Evolutionary conservation across 306 rosid species (phyloP), one percentile per base, ranked within the genome.

Genomic region (Cucurbita argyrosperma): DNA sequence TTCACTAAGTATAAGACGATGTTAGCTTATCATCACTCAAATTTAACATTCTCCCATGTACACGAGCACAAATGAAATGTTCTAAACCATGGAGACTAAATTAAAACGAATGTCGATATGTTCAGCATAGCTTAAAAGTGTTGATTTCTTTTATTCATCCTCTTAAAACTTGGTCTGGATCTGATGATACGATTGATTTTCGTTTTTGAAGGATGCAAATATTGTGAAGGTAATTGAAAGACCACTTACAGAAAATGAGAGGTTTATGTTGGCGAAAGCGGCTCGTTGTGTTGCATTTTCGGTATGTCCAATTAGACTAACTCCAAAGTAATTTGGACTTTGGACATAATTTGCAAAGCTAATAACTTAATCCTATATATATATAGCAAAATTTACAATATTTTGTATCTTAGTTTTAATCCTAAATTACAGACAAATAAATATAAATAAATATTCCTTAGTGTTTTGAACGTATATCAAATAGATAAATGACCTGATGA

Each of bases 251-350:
- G 97, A 94, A 74, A 84, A 80, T 9, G 99, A 94, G 81, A 88
- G 96, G 76, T 91, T 89, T 84, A 83, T 78, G 88, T 80, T 94
- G 88, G 99, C 97, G 16, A 94, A 91, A 83, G 99, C 97, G 23
- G 99, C 99, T 81, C 92, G 99, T 18, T 94, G 99, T 35, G 81
- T 91, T 19, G 90, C 99, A n/a, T 94, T 94, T 83, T 88, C 90
- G 16, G 82, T 94, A 35, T 89, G 96, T 71, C 99, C 99, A 37
- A 82, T 91, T 75, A 87, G 87, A 81, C 71, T 94, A 70, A 78
- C 90, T 79, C 99, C 99, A 39, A 86, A 86, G 77, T 89, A 94
- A 83, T 83, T 70, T 64, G 71, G 49, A 51, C 16, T 51, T 15
- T 53, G 23, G 57, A n/a, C 16, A 64, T 26, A 38, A 9, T 39